Percentiles rank a stretch among this genome's conserved stretches.
Conservation (phyloP, 2,329 filamentous ascomycete genomes). For the Cytospora paraplurivora region DNA sequence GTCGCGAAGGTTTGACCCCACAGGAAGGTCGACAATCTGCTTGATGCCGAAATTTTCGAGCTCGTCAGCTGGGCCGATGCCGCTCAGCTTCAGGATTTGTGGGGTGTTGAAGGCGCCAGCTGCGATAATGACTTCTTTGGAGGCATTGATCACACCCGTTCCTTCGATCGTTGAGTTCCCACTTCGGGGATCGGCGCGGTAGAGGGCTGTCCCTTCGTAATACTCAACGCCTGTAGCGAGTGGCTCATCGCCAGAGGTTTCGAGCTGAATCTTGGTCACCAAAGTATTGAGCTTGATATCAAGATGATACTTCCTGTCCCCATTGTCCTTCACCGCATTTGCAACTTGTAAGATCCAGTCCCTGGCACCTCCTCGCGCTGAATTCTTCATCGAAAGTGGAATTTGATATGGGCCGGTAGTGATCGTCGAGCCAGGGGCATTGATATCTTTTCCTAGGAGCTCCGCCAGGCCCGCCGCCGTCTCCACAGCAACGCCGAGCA, state of each 20-base stretch:
- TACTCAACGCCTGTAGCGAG: constrained; percentile 23
- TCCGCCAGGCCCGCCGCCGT: constrained; percentile 49
- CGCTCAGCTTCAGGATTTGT: constrained; percentile 55
- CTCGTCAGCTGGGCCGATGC: constrained; percentile 46
- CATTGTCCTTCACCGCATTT: constrained; percentile 10
- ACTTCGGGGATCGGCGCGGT: constrained; percentile 54
- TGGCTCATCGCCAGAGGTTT: constrained; percentile 2
- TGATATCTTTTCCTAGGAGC: constrained; percentile 53
- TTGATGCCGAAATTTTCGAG: constrained; percentile 43
- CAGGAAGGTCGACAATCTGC: constrained; percentile 55
- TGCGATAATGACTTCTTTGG: constrained; percentile 52
- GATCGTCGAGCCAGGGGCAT: constrained; percentile 47
- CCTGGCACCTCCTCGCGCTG: constrained; percentile 46
- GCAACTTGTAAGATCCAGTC: constrained; percentile 22
- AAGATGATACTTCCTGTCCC: constrained; percentile 15
- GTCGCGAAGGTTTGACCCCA: constrained; percentile 63
- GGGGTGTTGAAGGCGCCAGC: constrained; percentile 57
- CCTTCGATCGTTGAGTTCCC: constrained; percentile 33
- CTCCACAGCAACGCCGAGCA: constrained; percentile 31
- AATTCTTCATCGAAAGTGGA: constrained; percentile 44
- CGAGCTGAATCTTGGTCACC: constrained; percentile 26
- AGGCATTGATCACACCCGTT: constrained; percentile 41
- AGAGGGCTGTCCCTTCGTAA: constrained; percentile 46
- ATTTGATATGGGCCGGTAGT: constrained; percentile 57
- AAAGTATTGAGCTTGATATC: constrained; percentile 25